These are phyloP conservation scores for Ganoderma multipileum DNA, from an alignment of 1,284 basidiomycete species.

Conservation along the genomic window DNA sequence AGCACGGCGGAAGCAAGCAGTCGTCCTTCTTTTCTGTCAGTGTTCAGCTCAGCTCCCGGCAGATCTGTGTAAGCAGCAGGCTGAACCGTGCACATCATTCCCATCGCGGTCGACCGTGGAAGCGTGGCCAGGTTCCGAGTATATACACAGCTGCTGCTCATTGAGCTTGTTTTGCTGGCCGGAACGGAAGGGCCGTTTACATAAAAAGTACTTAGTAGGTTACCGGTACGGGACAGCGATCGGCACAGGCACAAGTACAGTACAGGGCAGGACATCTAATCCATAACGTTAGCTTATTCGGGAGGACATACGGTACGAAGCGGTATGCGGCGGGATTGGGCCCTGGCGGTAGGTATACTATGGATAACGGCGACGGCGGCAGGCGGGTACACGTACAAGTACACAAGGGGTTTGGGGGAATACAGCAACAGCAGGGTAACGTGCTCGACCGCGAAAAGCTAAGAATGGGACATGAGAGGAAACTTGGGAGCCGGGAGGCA, in stretches of 20 bases:
- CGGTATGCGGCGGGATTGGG: background rate
- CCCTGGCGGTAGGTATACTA: constrained; percentile 4
- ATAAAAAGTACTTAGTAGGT: no score
- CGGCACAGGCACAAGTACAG: background rate
- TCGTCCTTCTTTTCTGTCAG: background rate
- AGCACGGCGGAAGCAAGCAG: background rate
- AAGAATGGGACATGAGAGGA: background rate
- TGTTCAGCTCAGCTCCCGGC: background rate
- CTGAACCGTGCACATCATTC: background rate
- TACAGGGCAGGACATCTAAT: background rate
- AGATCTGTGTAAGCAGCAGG: background rate
- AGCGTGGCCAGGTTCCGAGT: no score
- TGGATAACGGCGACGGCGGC: background rate
- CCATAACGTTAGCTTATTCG: constrained; percentile 11
- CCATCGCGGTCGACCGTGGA: background rate
- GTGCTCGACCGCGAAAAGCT: constrained; percentile 11
- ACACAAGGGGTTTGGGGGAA: background rate
- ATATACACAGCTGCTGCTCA: no score
- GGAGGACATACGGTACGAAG: constrained; percentile 7
- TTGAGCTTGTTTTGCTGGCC: background rate
- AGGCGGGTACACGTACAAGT: background rate
- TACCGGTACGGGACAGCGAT: background rate
- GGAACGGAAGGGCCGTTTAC: background rate
- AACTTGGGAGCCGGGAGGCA: background rate
- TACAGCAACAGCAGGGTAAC: constrained; percentile 9